Evolutionary conservation across 2,329 filamentous ascomycete species (phyloP).

Genomic region (Trichoderma asperellum): DNA sequence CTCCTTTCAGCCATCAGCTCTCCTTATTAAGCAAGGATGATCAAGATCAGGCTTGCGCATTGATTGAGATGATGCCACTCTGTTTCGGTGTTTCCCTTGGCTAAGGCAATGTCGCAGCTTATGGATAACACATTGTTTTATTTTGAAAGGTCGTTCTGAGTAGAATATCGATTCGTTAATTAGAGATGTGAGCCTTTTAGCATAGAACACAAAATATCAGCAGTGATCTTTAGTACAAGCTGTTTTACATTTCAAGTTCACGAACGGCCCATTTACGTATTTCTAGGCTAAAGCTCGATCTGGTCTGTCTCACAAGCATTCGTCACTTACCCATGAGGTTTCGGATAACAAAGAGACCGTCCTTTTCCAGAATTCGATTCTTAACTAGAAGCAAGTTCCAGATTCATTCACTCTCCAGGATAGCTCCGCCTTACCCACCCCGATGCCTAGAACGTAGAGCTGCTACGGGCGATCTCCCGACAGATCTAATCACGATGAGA

Average conservation of each 20-base stretch:
- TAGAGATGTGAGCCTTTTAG: background rate
- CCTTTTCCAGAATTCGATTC: background rate
- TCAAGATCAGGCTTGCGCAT: background rate
- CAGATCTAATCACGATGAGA: slow-evolving; percentile 17
- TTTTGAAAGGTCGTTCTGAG: background rate
- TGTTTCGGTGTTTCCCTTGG: background rate
- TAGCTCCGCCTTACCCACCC: background rate
- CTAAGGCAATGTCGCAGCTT: background rate
- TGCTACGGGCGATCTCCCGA: slow-evolving; percentile 12
- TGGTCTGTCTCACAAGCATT: background rate
- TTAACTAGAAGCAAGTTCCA: background rate
- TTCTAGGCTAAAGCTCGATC: background rate
- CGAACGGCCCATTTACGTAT: background rate
- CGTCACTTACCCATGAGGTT: background rate
- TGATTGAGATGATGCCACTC: background rate
- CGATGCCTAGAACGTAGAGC: background rate
- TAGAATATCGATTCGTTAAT: background rate
- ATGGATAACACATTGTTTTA: background rate
- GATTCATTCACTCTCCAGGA: background rate
- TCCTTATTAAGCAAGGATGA: background rate
- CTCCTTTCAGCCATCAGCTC: background rate
- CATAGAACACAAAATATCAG: background rate
- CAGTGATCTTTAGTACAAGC: background rate
- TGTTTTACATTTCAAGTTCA: background rate
- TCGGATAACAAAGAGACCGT: no score